phyloP scores from a whole-genome alignment of 495 filamentous ascomycete species.

The Hypomontagnella monticulosa region DNA sequence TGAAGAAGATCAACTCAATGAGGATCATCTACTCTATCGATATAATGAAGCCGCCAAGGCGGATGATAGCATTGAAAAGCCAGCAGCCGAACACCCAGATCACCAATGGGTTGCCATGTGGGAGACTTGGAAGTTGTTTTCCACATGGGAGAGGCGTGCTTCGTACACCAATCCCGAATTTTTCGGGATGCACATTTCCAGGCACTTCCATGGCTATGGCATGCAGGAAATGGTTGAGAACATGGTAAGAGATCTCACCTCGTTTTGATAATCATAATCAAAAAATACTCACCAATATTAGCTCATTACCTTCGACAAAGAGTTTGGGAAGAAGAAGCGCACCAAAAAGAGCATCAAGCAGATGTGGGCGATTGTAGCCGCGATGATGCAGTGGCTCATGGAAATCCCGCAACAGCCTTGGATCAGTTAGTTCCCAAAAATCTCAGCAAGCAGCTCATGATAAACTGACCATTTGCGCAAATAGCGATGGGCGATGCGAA shows the following conservation, averaged over 20 bases:
- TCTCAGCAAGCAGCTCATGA: background rate
- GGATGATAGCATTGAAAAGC: slow-evolving; percentile 34
- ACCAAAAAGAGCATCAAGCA: slow-evolving; percentile 25
- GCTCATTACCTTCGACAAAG: slow-evolving; percentile 33
- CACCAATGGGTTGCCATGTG: slow-evolving; percentile 37
- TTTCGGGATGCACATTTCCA: slow-evolving; percentile 32
- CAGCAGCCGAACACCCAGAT: slow-evolving; percentile 26
- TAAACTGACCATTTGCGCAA: slow-evolving; percentile 11
- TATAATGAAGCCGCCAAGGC: slow-evolving; percentile 27
- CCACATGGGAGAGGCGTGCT: slow-evolving; percentile 30
- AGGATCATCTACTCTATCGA: slow-evolving; percentile 25
- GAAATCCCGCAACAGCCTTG: slow-evolving; percentile 31
- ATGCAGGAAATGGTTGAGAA: slow-evolving; percentile 37
- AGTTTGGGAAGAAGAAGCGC: slow-evolving; percentile 32
- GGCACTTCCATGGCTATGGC: slow-evolving; percentile 30
- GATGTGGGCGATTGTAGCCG: slow-evolving; percentile 35
- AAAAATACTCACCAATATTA: slow-evolving; percentile 1
- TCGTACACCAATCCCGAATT: slow-evolving; percentile 36
- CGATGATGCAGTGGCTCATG: slow-evolving; percentile 32
- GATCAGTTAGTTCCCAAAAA: slow-evolving; percentile 24
- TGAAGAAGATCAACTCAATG: slow-evolving; percentile 26
- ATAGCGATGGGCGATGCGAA: slow-evolving; percentile 16
- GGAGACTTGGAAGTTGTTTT: slow-evolving; percentile 37
- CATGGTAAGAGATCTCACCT: slow-evolving; percentile 28
- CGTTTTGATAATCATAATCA: background rate